Evolutionary conservation across 495 filamentous ascomycete species (phyloP).

Genomic region (Opeltia flavorubescens): DNA sequence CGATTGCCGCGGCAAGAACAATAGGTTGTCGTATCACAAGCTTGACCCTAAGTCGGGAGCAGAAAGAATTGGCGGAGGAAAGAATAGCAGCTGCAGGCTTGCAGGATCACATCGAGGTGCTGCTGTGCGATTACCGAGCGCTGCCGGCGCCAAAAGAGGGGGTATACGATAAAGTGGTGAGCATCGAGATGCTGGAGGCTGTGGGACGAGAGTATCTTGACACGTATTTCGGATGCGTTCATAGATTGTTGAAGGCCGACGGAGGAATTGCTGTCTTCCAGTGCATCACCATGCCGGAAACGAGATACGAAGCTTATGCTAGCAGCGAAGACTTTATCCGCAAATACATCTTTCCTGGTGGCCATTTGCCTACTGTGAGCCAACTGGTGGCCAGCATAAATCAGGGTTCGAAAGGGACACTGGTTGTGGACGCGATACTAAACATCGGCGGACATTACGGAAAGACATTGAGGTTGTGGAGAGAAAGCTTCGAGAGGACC

Average conservation of each 20-base stretch:
- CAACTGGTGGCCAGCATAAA: constrained; percentile 47
- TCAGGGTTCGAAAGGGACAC: constrained; percentile 37
- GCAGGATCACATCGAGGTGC: constrained; percentile 37
- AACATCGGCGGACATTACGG: constrained; percentile 61
- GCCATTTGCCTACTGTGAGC: constrained; percentile 51
- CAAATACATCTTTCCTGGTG: constrained; percentile 62
- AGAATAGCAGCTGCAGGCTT: constrained; percentile 39
- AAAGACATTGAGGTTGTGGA: constrained; percentile 53
- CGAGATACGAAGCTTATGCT: constrained; percentile 28
- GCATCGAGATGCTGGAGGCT: constrained; percentile 65
- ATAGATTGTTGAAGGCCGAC: constrained; percentile 43
- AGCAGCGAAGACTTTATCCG: constrained; percentile 47
- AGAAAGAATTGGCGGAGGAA: constrained; percentile 45
- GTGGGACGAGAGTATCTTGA: constrained; percentile 50
- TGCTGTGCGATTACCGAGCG: constrained; percentile 46
- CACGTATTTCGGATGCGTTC: constrained; percentile 44
- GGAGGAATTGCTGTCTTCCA: constrained; percentile 57
- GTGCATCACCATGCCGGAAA: constrained; percentile 62
- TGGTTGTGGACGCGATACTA: constrained; percentile 47
- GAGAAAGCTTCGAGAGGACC: constrained; percentile 44
- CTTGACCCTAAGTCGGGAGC: constrained; percentile 45
- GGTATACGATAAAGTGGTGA: constrained; percentile 54
- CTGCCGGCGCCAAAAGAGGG: constrained; percentile 32
- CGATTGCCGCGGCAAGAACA: constrained; percentile 42
- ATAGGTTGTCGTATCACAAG: constrained; percentile 51